phyloP scores from a whole-genome alignment of 345 rosid genomes.

The Anastatica hierochuntica region DNA sequence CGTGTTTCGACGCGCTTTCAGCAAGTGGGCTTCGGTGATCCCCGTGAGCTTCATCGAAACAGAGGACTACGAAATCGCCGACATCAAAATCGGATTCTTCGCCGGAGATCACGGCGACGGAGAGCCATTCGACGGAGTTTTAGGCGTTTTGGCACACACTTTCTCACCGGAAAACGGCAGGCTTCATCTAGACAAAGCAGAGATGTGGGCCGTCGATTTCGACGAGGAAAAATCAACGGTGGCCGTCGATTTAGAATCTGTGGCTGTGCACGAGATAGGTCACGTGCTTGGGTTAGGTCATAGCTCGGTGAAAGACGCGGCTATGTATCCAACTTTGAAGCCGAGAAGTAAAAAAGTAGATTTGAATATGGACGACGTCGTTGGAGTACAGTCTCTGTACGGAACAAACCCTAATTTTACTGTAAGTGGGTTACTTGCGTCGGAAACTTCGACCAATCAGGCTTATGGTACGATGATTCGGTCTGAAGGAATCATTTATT shows the following conservation, averaged over 20 bases:
- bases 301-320: slow-evolving; percentile 52
- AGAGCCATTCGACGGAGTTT: slow-evolving; percentile 75
- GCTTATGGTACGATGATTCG: slow-evolving; percentile 24
- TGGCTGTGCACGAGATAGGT: slow-evolving; percentile 80
- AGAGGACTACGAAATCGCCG: slow-evolving; percentile 47
- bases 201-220: slow-evolving; percentile 81
- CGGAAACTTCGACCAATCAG: slow-evolving; percentile 47
- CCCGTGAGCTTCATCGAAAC: slow-evolving; percentile 55
- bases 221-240: slow-evolving; percentile 39
- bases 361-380: slow-evolving; percentile 48
- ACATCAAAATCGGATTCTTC: slow-evolving; percentile 72
- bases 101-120: slow-evolving; percentile 86
- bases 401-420: slow-evolving; percentile 73
- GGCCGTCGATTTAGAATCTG: slow-evolving; percentile 83
- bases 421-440: slow-evolving; percentile 39
- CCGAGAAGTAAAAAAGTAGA: slow-evolving; percentile 57
- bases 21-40: slow-evolving; percentile 60
- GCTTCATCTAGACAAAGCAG: slow-evolving; percentile 68
- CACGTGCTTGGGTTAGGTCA: slow-evolving; percentile 69
- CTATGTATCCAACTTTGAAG: slow-evolving; percentile 82
- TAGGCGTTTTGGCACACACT: slow-evolving; percentile 69
- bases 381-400: slow-evolving; percentile 64
- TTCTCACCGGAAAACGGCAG: slow-evolving; percentile 78
- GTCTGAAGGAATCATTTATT: slow-evolving; percentile 11
- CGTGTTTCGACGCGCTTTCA: slow-evolving; percentile 50